Conservation (phyloP, 164 flowering plant species). For the Nymphaea colorata region DNA sequence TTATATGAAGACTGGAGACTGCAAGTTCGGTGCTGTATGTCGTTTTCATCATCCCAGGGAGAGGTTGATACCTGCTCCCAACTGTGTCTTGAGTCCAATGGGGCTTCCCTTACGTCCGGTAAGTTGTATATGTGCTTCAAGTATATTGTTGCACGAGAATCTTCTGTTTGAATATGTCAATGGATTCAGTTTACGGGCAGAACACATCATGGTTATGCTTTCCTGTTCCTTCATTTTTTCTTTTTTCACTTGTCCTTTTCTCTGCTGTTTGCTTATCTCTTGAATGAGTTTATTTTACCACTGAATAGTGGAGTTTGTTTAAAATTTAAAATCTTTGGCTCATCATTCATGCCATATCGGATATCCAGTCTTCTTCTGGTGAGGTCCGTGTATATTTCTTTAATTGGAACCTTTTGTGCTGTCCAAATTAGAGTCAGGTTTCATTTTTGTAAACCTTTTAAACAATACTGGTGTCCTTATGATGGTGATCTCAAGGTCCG, state of each 20-base stretch:
- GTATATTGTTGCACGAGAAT: background rate
- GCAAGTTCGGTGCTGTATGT: constrained; percentile 93
- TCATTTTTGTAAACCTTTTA: no score
- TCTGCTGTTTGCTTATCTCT: background rate
- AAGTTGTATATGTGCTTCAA: constrained; percentile 16
- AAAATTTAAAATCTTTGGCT: no score
- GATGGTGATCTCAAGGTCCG: no score
- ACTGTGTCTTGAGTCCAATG: constrained; percentile 73
- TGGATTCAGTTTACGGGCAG: background rate
- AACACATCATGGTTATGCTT: background rate
- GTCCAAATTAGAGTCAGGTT: no score
- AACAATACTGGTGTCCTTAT: no score
- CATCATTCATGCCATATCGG: no score
- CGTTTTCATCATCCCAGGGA: constrained; percentile 91
- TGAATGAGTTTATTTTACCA: no score
- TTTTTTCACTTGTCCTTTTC: no score
- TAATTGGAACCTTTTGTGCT: no score
- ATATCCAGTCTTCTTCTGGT: no score
- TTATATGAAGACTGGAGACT: constrained; percentile 98
- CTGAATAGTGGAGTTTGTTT: no score
- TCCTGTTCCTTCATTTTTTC: background rate
- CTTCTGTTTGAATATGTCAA: background rate
- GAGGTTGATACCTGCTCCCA: constrained; percentile 76
- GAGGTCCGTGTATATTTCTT: no score
- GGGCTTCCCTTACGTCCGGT: constrained; percentile 95